These are phyloP conservation scores for Insectozyma bohioensis DNA, from an alignment of 1,139 yeast species.

Conservation along the genomic window DNA sequence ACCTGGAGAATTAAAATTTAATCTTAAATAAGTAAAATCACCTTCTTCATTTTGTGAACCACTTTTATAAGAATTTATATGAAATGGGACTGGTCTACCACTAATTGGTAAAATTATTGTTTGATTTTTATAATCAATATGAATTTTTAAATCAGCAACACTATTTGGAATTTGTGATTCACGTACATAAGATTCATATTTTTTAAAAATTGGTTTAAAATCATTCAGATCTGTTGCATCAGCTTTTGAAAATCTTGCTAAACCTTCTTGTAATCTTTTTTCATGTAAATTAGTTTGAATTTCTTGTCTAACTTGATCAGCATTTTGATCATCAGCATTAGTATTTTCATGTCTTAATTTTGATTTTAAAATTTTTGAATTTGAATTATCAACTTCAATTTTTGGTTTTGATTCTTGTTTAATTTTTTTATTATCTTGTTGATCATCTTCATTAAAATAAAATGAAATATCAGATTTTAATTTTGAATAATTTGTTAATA, in stretches of 20 bases:
- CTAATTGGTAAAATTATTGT: constrained; percentile 88
- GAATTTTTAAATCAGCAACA: constrained; percentile 81
- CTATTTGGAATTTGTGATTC: constrained; percentile 86
- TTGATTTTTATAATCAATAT: constrained; percentile 84
- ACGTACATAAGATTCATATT: constrained; percentile 90
- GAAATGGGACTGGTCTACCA: constrained; percentile 98
- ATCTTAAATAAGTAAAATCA: constrained; percentile 84
- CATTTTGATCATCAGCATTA: constrained; percentile 68
- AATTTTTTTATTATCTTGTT: constrained; percentile 21
- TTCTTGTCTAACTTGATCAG: constrained; percentile 79
- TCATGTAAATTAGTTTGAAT: constrained; percentile 83
- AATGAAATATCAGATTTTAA: constrained; percentile 75
- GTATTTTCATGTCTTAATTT: constrained; percentile 78
- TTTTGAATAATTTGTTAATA: constrained; percentile 76
- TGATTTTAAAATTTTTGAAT: constrained; percentile 68
- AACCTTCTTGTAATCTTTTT: constrained; percentile 82
- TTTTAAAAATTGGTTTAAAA: constrained; percentile 74
- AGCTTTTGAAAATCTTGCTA: constrained; percentile 71
- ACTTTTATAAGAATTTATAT: constrained; percentile 88
- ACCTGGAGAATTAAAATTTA: constrained; percentile 94
- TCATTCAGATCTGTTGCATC: constrained; percentile 70
- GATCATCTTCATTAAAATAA: constrained; percentile 72
- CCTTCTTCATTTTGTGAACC: constrained; percentile 97
- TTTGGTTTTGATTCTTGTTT: constrained; percentile 21
- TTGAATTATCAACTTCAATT: constrained; percentile 63